Base-by-base conservation (phyloP, 2,329 filamentous ascomycete genomes). In the Ilyonectria destructans region DNA sequence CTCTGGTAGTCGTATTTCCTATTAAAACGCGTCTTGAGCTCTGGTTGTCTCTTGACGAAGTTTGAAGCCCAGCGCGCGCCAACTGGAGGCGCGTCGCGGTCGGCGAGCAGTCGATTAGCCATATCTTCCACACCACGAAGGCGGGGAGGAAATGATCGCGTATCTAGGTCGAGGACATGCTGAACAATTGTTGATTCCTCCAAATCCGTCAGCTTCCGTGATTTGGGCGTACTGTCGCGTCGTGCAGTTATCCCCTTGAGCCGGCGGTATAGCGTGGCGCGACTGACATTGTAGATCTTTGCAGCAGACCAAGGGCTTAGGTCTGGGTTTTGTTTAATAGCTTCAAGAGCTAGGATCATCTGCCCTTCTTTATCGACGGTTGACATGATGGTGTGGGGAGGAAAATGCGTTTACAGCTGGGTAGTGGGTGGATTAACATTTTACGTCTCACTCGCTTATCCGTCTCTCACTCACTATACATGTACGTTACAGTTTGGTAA, bases 261-360 rank as follows among this genome's bases (percentile, higher is more conserved):
- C 21, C 51, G 33, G 12, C 12, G 7, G 8, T 17, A n/a, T 9
- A 55, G 17, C 15, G 51, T 55, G 17, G 4, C 35, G 13, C 6
- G 51, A 37, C 23, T 55, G 31, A 37, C n/a, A 13, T 12, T 23
- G 19, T 55, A 55, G 31, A 55, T 19, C 31, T 21, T 55, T n/a
- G 51, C 29, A 4, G 51, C 29, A 9, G 33, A 15, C 19, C 29
- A 29, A 9, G 35, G 9, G 21, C 15, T 55, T 15, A 55, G 51
- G 17, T 55, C 35, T 55, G 29, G 51, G 51, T 55, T 37, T 35
- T 37, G 29, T 35, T 55, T 35, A 13, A 55, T 55, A 35, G 51
- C 51, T 9, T 15, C 6, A 19, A 55, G n/a, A 37, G 51, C 51
- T 35, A 55, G 51, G 51, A 55, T 2, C 13, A 55, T 6, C 21